A percentile compares a stretch with the other conserved stretches of the same genome.
Conservation (phyloP, 2,329 filamentous ascomycete species). For the Fusarium sp. region DNA sequence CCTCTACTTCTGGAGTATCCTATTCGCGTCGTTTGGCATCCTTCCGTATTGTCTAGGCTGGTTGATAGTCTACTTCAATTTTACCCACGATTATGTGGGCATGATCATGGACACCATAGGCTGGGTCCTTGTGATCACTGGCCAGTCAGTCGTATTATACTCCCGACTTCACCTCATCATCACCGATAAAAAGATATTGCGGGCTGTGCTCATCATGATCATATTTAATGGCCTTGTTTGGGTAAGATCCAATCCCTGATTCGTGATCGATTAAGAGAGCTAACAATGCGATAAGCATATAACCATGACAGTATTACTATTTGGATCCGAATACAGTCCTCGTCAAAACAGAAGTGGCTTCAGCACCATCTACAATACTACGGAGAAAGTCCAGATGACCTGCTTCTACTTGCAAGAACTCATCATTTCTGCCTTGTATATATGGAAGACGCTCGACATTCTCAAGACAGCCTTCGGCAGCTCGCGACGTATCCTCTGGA, state of each 20-base stretch:
- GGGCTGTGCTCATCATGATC: slow-evolving; percentile 22
- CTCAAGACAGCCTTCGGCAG: slow-evolving; percentile 32
- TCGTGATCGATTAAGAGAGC: accelerated
- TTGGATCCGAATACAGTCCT: slow-evolving; percentile 20
- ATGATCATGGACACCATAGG: slow-evolving; percentile 39
- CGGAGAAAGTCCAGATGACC: slow-evolving; percentile 28
- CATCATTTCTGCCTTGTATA: slow-evolving; percentile 22
- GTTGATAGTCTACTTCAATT: slow-evolving; percentile 57
- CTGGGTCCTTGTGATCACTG: slow-evolving; percentile 25
- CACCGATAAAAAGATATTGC: neutral
- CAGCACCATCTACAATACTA: slow-evolving; percentile 51
- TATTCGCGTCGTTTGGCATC: slow-evolving; percentile 53
- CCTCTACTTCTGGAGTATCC: slow-evolving; percentile 59
- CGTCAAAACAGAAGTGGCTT: slow-evolving; percentile 8
- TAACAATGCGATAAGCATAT: slow-evolving; percentile 55
- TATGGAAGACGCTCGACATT: slow-evolving; percentile 34
- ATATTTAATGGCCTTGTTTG: slow-evolving; percentile 57
- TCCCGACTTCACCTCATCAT: slow-evolving; percentile 27
- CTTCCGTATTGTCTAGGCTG: slow-evolving; percentile 61
- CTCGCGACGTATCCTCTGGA: slow-evolving; percentile 29
- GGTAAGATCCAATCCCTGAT: neutral
- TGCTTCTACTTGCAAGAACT: slow-evolving; percentile 30
- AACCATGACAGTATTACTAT: slow-evolving; percentile 62
- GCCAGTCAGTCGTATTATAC: slow-evolving; percentile 35
- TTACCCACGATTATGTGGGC: slow-evolving; percentile 23